Evolutionary conservation across 225 moss, liverwort and hornwort species (phyloP).

Genomic region (Marchantia paleacea): DNA sequence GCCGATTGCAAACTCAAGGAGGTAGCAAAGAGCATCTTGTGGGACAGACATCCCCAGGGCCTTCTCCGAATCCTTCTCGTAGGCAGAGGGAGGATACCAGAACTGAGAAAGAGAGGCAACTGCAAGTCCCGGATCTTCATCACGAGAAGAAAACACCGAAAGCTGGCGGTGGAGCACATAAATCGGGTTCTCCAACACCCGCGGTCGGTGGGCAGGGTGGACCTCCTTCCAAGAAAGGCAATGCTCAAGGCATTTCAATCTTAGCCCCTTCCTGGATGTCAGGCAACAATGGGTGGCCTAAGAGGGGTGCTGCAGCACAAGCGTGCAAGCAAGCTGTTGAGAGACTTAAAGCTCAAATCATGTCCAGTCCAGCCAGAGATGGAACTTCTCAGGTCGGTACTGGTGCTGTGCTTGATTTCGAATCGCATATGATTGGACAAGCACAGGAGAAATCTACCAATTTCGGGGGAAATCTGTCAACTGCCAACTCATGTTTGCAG

Average conservation of each 20-base stretch:
- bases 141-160: not conserved
- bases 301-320: slow-evolving; percentile 33
- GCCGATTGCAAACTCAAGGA: not conserved
- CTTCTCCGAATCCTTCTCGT: not conserved
- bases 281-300: slow-evolving; percentile 16
- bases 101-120: slow-evolving; percentile 1
- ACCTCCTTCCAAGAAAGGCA: slow-evolving; percentile 5
- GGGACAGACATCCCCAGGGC: not conserved
- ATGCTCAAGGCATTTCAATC: slow-evolving; percentile 21
- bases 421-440: slow-evolving; percentile 22
- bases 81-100: slow-evolving; percentile 1
- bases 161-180: not conserved
- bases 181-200: slow-evolving; percentile 3
- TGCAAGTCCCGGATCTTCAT: not conserved
- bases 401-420: slow-evolving; percentile 3
- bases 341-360: slow-evolving; percentile 23
- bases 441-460: slow-evolving; percentile 8
- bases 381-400: not conserved
- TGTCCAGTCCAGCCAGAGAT: slow-evolving; percentile 6
- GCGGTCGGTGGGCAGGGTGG: slow-evolving; percentile 5
- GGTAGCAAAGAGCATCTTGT: not conserved
- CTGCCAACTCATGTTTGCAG: not conserved
- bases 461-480: not conserved
- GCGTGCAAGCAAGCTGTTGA: slow-evolving; percentile 30
- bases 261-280: slow-evolving; percentile 28